Base-by-base conservation (phyloP, 768 basidiomycete genomes). In the Coprinellus aureogranulatus region DNA sequence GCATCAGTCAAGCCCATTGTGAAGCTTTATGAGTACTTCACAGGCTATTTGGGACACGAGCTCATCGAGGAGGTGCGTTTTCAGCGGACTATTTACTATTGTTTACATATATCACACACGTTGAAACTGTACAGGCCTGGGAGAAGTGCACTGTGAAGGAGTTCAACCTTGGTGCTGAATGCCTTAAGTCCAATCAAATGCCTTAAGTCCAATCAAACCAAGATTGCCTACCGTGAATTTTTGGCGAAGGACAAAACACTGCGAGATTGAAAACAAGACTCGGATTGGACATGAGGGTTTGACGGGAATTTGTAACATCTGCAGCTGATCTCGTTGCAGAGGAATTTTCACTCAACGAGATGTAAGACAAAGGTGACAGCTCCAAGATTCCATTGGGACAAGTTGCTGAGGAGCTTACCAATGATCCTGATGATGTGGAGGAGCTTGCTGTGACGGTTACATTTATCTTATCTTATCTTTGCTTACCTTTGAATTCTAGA, bases 1-100 rank as follows among this genome's bases (percentile, higher is more conserved):
- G 65, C 66, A 0, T 64, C 64, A 18, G 65, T 69, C 0, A 20
- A 46, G 2, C 47, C 50, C 8, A 50, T 65, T 51, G 58, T 69
- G 1, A 55, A 52, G 10, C 56, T 61, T 4, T 68, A 58, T 41
- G 26, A 67, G 2, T 67, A 57, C 27, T 59, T 65, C 30, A 25
- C 23, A 2, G 39, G 5, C 9, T 25, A 4, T 18, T 34, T 8
- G 5, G 51, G 51, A 11, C 31, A 30, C 31, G 20, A 53, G n/a
- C 18, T 53, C 10, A 53, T 53, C 22, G 5, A 39, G 10, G 6
- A 28, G 11, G 51, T 53, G 34, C 9, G 34, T 31, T 30, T 53
- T 11, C 20, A 5, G 6, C 8, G 10, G 12, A n/a, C 20, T 34
- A 34, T 18, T 27, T 34, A 14, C 8, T 14, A 34, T 34, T 34